Percentiles rank a stretch among this genome's conserved stretches.
Conservation (phyloP, 345 rosid genomes). For the Citrus medica region DNA sequence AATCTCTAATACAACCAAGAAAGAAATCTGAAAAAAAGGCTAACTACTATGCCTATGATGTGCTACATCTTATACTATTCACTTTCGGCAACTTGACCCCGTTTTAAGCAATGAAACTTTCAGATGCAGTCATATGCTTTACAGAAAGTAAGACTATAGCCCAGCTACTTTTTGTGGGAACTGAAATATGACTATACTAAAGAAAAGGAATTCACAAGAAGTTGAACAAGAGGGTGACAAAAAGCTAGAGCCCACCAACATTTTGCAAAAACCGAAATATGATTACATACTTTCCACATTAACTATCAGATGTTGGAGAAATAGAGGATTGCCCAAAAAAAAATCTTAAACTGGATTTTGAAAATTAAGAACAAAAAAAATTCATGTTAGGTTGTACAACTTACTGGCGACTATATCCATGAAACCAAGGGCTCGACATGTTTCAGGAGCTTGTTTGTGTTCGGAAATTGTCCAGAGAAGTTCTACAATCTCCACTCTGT, state of each 20-base stretch:
- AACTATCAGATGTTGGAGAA: neutral
- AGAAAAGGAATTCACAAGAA: too few species aligned
- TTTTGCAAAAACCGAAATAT: neutral
- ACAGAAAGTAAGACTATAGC: neutral
- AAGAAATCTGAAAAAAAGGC: too few species aligned
- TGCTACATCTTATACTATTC: neutral
- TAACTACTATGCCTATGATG: too few species aligned
- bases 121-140: too few species aligned
- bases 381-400: neutral
- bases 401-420: slow-evolving; percentile 29
- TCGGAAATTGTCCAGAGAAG: slow-evolving; percentile 24
- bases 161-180: neutral
- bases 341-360: neutral
- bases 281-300: neutral
- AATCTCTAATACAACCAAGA: too few species aligned
- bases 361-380: neutral
- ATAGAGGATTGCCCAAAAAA: neutral
- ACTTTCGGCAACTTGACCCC: neutral
- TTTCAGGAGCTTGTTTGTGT: slow-evolving; percentile 23
- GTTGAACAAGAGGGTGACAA: too few species aligned
- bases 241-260: neutral
- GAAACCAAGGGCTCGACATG: slow-evolving; percentile 32
- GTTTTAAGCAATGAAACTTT: neutral
- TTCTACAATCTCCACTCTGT: slow-evolving; percentile 27
- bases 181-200: neutral